Conservation (phyloP, 2,329 filamentous ascomycete genomes). For the Ascochyta koolunga region DNA sequence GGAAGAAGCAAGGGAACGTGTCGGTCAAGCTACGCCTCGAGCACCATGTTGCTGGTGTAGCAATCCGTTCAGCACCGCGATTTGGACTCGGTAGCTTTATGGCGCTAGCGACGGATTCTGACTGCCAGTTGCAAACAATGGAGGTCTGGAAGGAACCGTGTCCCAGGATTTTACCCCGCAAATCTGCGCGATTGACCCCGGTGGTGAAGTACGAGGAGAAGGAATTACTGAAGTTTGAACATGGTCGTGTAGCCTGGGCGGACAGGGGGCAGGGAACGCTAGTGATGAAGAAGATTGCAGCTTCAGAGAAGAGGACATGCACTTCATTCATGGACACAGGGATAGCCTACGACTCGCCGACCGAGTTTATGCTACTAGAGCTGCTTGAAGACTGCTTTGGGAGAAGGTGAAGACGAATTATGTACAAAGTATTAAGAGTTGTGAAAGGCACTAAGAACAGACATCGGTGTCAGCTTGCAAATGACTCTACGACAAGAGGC, state of each 20-base stretch:
- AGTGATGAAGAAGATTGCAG: constrained; percentile 1
- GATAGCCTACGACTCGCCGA: constrained; percentile 12
- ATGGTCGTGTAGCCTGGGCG: not conserved
- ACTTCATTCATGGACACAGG: constrained; percentile 9
- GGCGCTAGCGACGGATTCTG: not conserved
- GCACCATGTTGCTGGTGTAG: constrained; percentile 16
- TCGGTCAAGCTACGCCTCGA: constrained; percentile 21
- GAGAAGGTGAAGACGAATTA: not conserved
- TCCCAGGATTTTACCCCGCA: constrained; percentile 6
- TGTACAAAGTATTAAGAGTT: not conserved
- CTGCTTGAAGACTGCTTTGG: constrained; percentile 11
- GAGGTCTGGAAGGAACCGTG: constrained; percentile 20
- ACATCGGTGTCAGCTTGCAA: not conserved
- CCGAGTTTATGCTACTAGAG: constrained; percentile 15
- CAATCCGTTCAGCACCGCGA: constrained; percentile 6
- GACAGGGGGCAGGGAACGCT: constrained; percentile 5
- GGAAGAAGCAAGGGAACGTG: constrained; percentile 21
- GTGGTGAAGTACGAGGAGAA: constrained; percentile 13
- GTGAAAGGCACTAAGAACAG: not conserved
- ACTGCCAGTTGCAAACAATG: constrained; percentile 2
- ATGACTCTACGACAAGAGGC: not conserved
- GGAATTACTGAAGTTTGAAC: not conserved
- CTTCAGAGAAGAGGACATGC: not conserved
- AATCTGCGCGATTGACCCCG: constrained; percentile 12
- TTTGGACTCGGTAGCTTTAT: constrained; percentile 26